Evolutionary conservation across 352 stramenopile species (phyloP).

Genomic region (Globisporangium splendens): DNA sequence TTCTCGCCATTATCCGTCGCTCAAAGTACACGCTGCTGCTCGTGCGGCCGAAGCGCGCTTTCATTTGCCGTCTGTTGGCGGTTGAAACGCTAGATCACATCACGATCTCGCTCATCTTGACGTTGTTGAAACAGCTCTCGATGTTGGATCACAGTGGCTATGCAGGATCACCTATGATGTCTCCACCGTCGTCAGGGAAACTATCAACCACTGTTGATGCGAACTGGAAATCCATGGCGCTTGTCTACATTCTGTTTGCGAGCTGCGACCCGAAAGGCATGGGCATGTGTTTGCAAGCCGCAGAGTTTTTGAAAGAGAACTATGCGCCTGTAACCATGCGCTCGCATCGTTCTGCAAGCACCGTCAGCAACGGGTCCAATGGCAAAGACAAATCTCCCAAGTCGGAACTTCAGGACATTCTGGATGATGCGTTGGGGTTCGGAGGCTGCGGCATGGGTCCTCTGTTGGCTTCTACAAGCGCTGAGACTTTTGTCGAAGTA

Average conservation of each 20-base stretch:
- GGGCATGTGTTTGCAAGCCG: constrained; percentile 65
- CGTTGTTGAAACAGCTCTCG: constrained; percentile 62
- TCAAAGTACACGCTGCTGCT: constrained; percentile 68
- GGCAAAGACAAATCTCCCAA: constrained; percentile 18
- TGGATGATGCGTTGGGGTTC: constrained; percentile 67
- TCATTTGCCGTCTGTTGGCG: constrained; percentile 67
- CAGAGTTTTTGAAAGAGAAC: constrained; percentile 75
- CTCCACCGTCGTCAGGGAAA: constrained; percentile 22
- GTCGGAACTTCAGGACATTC: constrained; percentile 55
- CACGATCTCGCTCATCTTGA: constrained; percentile 59
- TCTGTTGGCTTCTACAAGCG: constrained; percentile 40
- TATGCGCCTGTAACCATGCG: constrained; percentile 16
- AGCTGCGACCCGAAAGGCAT: constrained; percentile 76
- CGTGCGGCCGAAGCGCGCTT: constrained; percentile 63
- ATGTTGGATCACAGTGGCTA: constrained; percentile 28
- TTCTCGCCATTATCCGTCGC: constrained; percentile 65
- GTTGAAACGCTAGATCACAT: constrained; percentile 75
- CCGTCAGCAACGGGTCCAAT: not conserved
- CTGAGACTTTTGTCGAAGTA: constrained; percentile 49
- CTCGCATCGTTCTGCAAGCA: constrained; percentile 5
- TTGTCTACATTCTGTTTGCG: constrained; percentile 69
- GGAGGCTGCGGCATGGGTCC: constrained; percentile 66
- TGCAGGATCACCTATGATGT: constrained; percentile 13
- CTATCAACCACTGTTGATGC: constrained; percentile 24
- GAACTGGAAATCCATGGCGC: constrained; percentile 68